Evolutionary conservation across 1,284 basidiomycete genomes (phyloP).

Genomic region (Leccinum variabile): DNA sequence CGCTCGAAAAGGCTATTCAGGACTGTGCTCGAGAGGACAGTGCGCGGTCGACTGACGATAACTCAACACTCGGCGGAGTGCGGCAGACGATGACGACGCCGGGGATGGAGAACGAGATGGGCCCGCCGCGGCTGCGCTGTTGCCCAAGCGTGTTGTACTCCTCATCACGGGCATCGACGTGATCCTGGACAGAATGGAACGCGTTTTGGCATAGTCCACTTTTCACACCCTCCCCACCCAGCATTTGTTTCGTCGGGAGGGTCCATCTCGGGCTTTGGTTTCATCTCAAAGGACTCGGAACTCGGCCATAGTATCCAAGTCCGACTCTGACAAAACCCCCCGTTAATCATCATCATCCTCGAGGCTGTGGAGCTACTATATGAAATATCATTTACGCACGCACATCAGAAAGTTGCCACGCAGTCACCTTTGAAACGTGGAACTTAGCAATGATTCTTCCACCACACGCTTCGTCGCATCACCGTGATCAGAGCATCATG

Average conservation of each 20-base stretch:
- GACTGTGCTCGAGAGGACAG: slow-evolving; percentile 30
- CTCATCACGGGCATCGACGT: slow-evolving; percentile 60
- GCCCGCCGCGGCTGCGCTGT: slow-evolving; percentile 36
- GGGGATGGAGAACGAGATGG: neutral
- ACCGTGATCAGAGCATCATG: no score
- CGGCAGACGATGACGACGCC: slow-evolving; percentile 16
- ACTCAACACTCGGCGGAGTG: neutral
- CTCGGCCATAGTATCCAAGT: no score
- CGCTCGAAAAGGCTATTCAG: slow-evolving; percentile 67
- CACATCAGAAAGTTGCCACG: no score
- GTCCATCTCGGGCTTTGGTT: neutral
- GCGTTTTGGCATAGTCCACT: slow-evolving; percentile 43
- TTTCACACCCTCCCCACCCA: neutral
- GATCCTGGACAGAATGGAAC: slow-evolving; percentile 65
- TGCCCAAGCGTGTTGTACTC: slow-evolving; percentile 55
- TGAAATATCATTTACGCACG: no score
- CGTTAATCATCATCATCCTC: no score
- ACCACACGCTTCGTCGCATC: no score
- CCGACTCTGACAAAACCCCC: no score
- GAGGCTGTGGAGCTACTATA: no score
- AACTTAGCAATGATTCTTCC: no score
- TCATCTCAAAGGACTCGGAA: no score
- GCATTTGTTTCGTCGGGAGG: neutral
- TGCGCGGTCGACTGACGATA: neutral
- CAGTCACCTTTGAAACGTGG: no score